A percentile compares a stretch with the other conserved stretches of the same genome.
phyloP scores from a whole-genome alignment of 164 flowering plant species.

The Litsea cubeba region DNA sequence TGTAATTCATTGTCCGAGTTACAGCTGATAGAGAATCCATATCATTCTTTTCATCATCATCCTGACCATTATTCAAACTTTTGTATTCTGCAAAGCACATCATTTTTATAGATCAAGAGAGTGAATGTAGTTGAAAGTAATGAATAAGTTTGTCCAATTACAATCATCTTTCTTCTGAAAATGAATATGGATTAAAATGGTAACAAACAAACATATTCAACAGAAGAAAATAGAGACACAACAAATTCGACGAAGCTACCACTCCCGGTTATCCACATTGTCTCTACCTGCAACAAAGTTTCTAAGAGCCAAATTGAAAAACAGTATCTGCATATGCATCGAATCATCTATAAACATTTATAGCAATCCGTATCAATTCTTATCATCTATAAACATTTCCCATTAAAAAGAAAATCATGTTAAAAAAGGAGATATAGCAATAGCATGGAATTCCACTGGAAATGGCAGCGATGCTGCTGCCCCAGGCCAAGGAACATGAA shows the following conservation, averaged over 20 bases:
- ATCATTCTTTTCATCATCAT: conserved; percentile 43
- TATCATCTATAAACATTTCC: background rate
- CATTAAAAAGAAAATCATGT: too few relatives aligned
- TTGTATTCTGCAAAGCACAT: conserved; percentile 40
- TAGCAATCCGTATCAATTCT: too few relatives aligned
- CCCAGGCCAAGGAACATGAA: background rate
- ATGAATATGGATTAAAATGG: background rate
- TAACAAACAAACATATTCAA: too few relatives aligned
- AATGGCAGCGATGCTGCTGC: background rate
- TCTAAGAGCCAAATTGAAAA: background rate
- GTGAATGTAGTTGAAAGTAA: background rate
- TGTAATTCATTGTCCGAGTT: conserved; percentile 35
- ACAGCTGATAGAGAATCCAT: conserved; percentile 65
- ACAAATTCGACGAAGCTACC: background rate
- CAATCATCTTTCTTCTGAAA: background rate
- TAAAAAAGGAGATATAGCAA: background rate
- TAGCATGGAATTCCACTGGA: background rate
- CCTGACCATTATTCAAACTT: conserved; percentile 26
- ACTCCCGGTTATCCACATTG: background rate
- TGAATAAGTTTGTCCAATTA: background rate
- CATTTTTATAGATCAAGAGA: background rate
- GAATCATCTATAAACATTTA: too few relatives aligned
- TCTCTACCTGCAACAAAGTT: background rate
- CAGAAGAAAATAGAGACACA: background rate
- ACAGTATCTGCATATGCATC: background rate